phyloP scores from a whole-genome alignment of 139 green algal species.

The Micractinium sp. region DNA sequence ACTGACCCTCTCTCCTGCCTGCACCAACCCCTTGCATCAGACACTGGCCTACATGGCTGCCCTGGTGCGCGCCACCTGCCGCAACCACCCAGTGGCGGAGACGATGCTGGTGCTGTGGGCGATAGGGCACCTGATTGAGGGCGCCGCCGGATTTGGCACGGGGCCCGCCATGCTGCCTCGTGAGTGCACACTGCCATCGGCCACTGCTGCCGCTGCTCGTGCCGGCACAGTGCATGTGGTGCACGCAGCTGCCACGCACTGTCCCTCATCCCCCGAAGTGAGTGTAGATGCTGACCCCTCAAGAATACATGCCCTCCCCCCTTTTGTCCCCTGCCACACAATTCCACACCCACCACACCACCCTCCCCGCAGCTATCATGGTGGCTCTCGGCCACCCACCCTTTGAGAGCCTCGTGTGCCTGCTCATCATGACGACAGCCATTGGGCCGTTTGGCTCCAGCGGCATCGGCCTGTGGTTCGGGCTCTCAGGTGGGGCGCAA shows the following conservation, averaged over 20 bases:
- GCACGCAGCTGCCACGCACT: background rate
- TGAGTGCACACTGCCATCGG: background rate
- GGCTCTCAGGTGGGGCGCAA: conserved; percentile 19
- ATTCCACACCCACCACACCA: too few species aligned
- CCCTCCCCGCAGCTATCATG: conserved; percentile 41
- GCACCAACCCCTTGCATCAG: background rate
- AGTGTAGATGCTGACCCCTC: too few species aligned
- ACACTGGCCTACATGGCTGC: conserved; percentile 51
- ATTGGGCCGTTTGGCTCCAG: conserved; percentile 8
- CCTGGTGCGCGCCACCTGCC: conserved; percentile 35
- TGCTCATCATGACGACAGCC: conserved; percentile 52
- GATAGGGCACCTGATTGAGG: conserved; percentile 54
- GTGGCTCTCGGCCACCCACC: conserved; percentile 40
- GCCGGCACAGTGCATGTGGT: background rate
- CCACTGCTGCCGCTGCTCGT: background rate
- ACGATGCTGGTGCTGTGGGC: conserved; percentile 51
- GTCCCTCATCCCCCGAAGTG: too few species aligned
- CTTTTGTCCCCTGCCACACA: background rate
- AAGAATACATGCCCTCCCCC: background rate
- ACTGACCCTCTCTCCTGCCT: background rate
- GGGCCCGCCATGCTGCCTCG: conserved; percentile 16
- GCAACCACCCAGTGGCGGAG: conserved; percentile 48
- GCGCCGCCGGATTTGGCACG: conserved; percentile 38
- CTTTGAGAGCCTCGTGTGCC: conserved; percentile 29
- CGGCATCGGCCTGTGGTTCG: conserved; percentile 51